phyloP scores from a whole-genome alignment of 129 eudicot species.

The Flaveria trinervia region DNA sequence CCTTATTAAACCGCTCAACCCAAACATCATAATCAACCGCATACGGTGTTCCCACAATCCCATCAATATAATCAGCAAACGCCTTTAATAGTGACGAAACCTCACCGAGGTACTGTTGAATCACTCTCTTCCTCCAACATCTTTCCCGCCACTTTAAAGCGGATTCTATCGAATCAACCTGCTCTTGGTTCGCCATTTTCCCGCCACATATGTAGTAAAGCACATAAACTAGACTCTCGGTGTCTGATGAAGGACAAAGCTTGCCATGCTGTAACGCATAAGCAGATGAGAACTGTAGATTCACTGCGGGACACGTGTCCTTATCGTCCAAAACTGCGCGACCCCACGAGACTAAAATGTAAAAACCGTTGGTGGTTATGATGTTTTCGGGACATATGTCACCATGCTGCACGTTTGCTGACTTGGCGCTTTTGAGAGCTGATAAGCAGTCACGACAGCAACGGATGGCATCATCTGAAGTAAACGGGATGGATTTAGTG shows the following conservation, averaged over 20 bases:
- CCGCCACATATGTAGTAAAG: constrained; percentile 73
- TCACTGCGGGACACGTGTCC: constrained; percentile 76
- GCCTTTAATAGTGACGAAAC: constrained; percentile 77
- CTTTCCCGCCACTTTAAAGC: constrained; percentile 79
- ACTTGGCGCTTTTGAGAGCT: constrained; percentile 70
- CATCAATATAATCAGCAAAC: constrained; percentile 81
- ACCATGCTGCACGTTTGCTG: constrained; percentile 79
- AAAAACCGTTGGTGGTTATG: constrained; percentile 39
- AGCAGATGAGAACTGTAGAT: constrained; percentile 73
- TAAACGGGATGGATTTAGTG: constrained; percentile 43
- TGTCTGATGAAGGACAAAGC: constrained; percentile 85
- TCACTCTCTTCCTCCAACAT: constrained; percentile 63
- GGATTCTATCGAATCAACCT: constrained; percentile 81
- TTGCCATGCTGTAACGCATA: constrained; percentile 82
- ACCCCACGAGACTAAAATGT: constrained; percentile 79
- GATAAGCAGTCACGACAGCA: constrained; percentile 83
- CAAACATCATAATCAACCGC: constrained; percentile 79
- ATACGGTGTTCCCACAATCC: constrained; percentile 80
- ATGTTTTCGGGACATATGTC: constrained; percentile 83
- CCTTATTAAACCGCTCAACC: constrained; percentile 60
- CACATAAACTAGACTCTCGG: constrained; percentile 74
- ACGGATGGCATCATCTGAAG: constrained; percentile 60
- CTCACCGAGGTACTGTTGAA: constrained; percentile 69
- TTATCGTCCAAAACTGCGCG: constrained; percentile 84
- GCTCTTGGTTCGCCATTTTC: constrained; percentile 47